phyloP scores from a whole-genome alignment of 2,329 filamentous ascomycete genomes.

The Didymella exigua region DNA sequence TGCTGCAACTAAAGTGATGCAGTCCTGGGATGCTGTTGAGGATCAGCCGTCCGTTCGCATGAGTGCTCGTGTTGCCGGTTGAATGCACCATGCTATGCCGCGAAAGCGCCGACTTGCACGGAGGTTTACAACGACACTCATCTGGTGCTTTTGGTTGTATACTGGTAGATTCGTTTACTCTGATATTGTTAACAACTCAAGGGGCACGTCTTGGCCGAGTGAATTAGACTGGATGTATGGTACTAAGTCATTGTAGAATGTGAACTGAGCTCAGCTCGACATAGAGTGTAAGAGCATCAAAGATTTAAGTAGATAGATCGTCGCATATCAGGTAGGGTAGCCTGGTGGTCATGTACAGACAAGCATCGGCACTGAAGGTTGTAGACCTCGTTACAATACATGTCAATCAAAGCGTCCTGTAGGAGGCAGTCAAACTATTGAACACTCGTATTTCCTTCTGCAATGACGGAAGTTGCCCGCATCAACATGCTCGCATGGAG shows the following conservation, averaged over 20 bases:
- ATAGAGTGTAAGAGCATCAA: not conserved
- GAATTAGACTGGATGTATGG: not conserved
- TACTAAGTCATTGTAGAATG: not conserved
- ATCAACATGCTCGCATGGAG: not conserved
- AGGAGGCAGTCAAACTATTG: not conserved
- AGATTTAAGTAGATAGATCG: not conserved
- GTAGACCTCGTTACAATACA: not conserved
- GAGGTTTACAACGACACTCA: constrained; percentile 1
- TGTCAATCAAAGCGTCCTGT: not conserved
- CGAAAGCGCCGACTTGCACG: not conserved
- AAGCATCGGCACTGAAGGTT: not conserved
- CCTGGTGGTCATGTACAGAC: not conserved
- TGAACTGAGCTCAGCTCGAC: not conserved
- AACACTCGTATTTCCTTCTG: not conserved
- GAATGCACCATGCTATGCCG: not conserved
- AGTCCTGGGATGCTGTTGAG: constrained; percentile 33
- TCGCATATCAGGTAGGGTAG: not conserved
- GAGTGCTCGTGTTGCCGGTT: constrained; percentile 38
- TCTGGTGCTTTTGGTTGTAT: not conserved
- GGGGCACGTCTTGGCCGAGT: not conserved
- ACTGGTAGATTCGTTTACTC: not conserved
- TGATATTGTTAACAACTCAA: not conserved
- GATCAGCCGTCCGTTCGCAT: constrained; percentile 41
- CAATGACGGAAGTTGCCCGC: not conserved
- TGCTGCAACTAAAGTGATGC: constrained; percentile 19